phyloP scores from a whole-genome alignment of 495 filamentous ascomycete species.

The Aspergillus diversus region DNA sequence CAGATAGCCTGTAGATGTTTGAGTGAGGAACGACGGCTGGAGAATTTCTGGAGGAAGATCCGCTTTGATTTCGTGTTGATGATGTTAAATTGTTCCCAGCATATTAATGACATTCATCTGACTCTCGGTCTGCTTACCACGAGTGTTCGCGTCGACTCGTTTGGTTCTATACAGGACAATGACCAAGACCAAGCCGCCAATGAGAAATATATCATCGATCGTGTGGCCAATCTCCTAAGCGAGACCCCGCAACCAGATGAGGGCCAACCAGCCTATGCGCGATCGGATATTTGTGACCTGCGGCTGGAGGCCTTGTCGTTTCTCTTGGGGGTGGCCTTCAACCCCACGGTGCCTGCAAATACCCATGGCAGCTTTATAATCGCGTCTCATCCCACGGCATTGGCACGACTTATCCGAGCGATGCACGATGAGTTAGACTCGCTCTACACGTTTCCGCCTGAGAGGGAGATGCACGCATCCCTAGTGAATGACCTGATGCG shows the following conservation, averaged over 20 bases:
- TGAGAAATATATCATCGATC: constrained; percentile 64
- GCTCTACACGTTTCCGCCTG: constrained; percentile 57
- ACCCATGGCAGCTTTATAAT: constrained; percentile 57
- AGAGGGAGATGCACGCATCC: constrained; percentile 41
- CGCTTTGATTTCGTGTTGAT: constrained; percentile 66
- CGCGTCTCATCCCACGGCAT: constrained; percentile 54
- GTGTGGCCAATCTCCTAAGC: constrained; percentile 61
- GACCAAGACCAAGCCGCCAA: constrained; percentile 55
- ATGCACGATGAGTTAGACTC: constrained; percentile 66
- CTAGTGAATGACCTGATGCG: constrained; percentile 64
- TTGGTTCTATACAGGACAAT: constrained; percentile 61
- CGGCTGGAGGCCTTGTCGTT: constrained; percentile 60
- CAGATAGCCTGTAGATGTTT: constrained; percentile 56
- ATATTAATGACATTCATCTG: constrained; percentile 59
- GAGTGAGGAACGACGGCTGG: constrained; percentile 42
- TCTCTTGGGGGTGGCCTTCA: constrained; percentile 54
- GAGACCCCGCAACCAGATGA: constrained; percentile 55
- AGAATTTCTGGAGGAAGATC: constrained; percentile 62
- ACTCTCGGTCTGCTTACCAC: constrained; percentile 62
- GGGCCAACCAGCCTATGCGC: constrained; percentile 51
- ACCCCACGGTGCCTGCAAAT: constrained; percentile 34
- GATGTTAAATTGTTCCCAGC: constrained; percentile 62
- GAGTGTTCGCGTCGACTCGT: constrained; percentile 58
- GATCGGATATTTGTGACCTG: constrained; percentile 56
- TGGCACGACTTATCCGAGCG: constrained; percentile 63